Conservation (phyloP, 1,139 yeast genomes). For the Kodamaea derodonti region DNA sequence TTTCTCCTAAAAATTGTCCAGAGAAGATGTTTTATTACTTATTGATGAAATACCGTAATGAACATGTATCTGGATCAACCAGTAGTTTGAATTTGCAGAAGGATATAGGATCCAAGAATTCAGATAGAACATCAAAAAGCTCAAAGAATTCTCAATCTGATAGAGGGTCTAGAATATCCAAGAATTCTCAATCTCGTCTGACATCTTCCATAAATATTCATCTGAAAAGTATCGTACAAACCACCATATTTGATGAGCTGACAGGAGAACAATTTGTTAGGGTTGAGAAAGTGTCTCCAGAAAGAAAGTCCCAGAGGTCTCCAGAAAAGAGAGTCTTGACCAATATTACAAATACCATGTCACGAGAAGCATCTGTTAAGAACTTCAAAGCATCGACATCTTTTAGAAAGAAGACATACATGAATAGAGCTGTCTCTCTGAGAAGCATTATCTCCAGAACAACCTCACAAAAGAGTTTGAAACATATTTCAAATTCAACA, state of each 20-base stretch:
- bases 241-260: constrained; percentile 30
- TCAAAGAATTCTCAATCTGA: constrained; percentile 12
- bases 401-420: constrained; percentile 31
- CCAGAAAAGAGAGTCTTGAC: constrained; percentile 18
- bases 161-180: constrained; percentile 12
- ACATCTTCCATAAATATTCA: constrained; percentile 11
- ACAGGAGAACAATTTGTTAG: constrained; percentile 27
- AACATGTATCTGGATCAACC: constrained; percentile 37
- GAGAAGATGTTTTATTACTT: constrained; percentile 90
- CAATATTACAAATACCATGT: constrained; percentile 29
- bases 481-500: not conserved
- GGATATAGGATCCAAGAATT: too few species aligned
- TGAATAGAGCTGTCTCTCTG: constrained; percentile 14
- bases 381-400: constrained; percentile 40
- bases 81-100: constrained; percentile 16
- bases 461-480: not conserved
- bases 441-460: constrained; percentile 22
- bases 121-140: too few species aligned
- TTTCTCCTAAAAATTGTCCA: constrained; percentile 60
- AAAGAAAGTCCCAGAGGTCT: not conserved
- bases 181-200: constrained; percentile 11
- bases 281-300: constrained; percentile 15
- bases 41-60: constrained; percentile 78
- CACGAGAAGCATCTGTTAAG: constrained; percentile 14
- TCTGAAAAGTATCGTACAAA: constrained; percentile 46